Evolutionary conservation across 805 yeast genomes (phyloP), one percentile per base, ranked within the genome.

Genomic region (Cyberlindnera subsufficiens): DNA sequence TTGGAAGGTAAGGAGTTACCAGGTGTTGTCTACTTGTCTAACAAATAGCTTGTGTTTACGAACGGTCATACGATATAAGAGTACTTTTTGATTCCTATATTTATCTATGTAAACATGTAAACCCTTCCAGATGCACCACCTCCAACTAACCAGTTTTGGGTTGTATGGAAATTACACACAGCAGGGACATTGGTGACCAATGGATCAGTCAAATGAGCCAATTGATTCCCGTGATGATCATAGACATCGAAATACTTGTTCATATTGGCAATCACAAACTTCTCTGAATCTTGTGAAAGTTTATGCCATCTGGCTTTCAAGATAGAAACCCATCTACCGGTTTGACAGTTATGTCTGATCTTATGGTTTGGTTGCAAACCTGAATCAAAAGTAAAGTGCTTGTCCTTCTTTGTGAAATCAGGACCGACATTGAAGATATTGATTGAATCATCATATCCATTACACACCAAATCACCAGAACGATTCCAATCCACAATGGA

Each of bases 1-100:
- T 82, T 93, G 66, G 99, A 93, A 78, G 99, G 99, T 75, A 93
- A 93, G 82, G 93, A 77, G 60, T 80, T 93, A 62, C 99, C 99
- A 61, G 99, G 99, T 81, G 98, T 93, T 59, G 81, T 76, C 63
- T 95, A 90, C 72, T 82, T 90, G 60, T 81, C 96, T 55, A 81
- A 78, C 71, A 89, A 87, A 67, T 63, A 67, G 51, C 17, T 27
- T 15, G n/a, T 22, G 6, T 22, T 22, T 22, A 22, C 27, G 27
- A 22, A 22, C 27, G 27, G 27, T 5, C 27, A 22, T 2, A 22
- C 10, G 11, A 22, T 22, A 22, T 22, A 22, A 22, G 27, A 22
- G 27, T 22, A 22, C 27, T 22, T 22, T 22, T 22, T 22, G 27
- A 22, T 22, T 22, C 27, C 27, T 9, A 17, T 19, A n/a, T 3